phyloP scores from a whole-genome alignment of 129 eudicot species.

The Artemisia tridentata region DNA sequence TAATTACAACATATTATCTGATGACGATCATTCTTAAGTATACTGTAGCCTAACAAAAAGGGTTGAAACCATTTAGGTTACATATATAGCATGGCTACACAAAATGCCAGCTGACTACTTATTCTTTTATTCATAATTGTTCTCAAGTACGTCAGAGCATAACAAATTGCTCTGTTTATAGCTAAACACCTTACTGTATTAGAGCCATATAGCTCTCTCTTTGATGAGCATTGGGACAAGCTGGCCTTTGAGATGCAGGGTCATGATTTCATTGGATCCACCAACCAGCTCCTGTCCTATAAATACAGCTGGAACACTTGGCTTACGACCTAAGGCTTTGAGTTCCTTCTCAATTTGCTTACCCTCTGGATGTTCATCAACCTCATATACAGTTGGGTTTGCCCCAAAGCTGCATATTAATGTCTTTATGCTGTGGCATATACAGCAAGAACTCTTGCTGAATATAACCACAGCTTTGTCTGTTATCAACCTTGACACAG shows the following conservation, averaged over 20 bases:
- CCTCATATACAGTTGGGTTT: slow-evolving; percentile 63
- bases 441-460: slow-evolving; percentile 67
- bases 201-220: slow-evolving; percentile 84
- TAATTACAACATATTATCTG: not conserved
- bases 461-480: slow-evolving; percentile 66
- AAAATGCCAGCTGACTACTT: not conserved
- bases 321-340: slow-evolving; percentile 44
- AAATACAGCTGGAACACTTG: slow-evolving; percentile 69
- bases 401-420: slow-evolving; percentile 71
- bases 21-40: too few species aligned
- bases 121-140: not conserved
- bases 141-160: not conserved
- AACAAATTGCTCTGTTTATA: not conserved
- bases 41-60: not conserved
- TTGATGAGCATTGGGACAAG: slow-evolving; percentile 63
- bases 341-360: slow-evolving; percentile 53
- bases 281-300: slow-evolving; percentile 61
- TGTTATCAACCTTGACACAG: slow-evolving; percentile 35
- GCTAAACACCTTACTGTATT: not conserved
- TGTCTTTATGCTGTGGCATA: slow-evolving; percentile 60
- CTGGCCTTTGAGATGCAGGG: slow-evolving; percentile 64
- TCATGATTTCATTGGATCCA: slow-evolving; percentile 74
- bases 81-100: not conserved
- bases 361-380: slow-evolving; percentile 61
- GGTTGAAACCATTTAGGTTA: not conserved